phyloP scores from a whole-genome alignment of 1,139 yeast species.

The Yamadazyma dendronema region DNA sequence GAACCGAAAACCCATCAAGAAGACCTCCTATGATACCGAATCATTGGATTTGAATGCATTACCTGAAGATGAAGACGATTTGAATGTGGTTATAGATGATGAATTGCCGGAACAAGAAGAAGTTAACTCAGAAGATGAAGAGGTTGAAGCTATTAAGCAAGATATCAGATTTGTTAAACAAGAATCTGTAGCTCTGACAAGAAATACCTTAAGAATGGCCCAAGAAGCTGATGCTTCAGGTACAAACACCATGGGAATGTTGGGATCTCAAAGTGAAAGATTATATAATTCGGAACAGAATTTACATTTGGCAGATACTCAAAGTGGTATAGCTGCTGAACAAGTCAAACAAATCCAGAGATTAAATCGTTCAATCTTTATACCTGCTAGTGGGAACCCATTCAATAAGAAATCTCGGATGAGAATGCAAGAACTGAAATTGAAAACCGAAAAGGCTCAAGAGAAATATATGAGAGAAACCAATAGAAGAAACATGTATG shows the following conservation, averaged over 20 bases:
- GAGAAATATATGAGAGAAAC: slow-evolving; percentile 52
- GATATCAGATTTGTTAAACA: slow-evolving; percentile 85
- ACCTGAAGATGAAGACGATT: slow-evolving; percentile 41
- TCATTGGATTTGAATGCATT: slow-evolving; percentile 36
- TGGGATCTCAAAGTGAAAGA: slow-evolving; percentile 89
- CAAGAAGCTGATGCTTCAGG: slow-evolving; percentile 92
- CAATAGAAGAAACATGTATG: slow-evolving; percentile 43
- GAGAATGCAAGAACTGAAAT: slow-evolving; percentile 70
- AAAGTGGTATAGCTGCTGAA: slow-evolving; percentile 78
- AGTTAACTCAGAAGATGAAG: slow-evolving; percentile 69
- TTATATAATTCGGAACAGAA: slow-evolving; percentile 78
- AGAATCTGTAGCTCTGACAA: slow-evolving; percentile 80
- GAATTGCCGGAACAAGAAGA: slow-evolving; percentile 45
- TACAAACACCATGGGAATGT: slow-evolving; percentile 83
- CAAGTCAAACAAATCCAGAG: slow-evolving; percentile 79
- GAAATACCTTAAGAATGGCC: slow-evolving; percentile 85
- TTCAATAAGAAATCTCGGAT: slow-evolving; percentile 79
- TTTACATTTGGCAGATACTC: slow-evolving; percentile 74
- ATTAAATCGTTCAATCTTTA: slow-evolving; percentile 77
- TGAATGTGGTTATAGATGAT: slow-evolving; percentile 44
- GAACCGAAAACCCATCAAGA: slow-evolving; percentile 25
- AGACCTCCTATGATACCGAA: slow-evolving; percentile 22
- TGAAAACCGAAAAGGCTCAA: slow-evolving; percentile 63
- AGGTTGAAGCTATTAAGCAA: slow-evolving; percentile 82
- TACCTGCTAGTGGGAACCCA: slow-evolving; percentile 81